Evolutionary conservation across 441 rosid species (phyloP), one percentile per base, ranked within the genome.

Genomic region (Aleurites moluccanus): DNA sequence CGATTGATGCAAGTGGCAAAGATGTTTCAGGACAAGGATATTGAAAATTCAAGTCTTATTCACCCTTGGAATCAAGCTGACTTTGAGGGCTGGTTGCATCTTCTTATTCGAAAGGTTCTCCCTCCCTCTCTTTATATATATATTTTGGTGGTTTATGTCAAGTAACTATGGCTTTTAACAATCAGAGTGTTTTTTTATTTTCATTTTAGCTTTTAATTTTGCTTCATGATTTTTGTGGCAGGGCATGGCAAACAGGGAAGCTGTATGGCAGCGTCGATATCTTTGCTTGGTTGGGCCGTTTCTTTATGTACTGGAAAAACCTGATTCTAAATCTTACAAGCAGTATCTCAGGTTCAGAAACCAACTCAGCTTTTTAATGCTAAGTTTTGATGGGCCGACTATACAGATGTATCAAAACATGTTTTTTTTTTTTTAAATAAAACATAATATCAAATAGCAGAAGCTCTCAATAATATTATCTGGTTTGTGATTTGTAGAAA

Each of bases 171-270:
- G n/a, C 66, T 67, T 70, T 64, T 77, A 23, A 55, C 10, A 16
- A 14, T 35, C 52, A 16, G 35, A 45, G n/a, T n/a, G n/a, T 45
- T 10, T 64, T 50, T 20, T n/a, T 40, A 28, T 45, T 65, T 25
- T 75, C 74, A 10, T 60, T 35, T 77, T 80, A 74, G 49, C 64
- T 77, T 73, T 57, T 44, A 14, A 23, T 64, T 71, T 45, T 75
- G 38, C 50, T 66, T 70, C 57, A 40, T 64, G 75, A 6, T 61
- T 82, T 78, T 68, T 40, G 49, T 84, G 73, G 73, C 85, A 96
- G 98, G 99, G 98, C 40, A 78, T 90, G 80, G 91, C 90, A 79
- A 86, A 90, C 78, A 89, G 99, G 83, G 99, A 91, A 81, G 98
- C 99, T 85, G 84, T 86, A 53, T 96, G 99, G 98, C 90, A 91